Conservation (phyloP, 768 basidiomycete genomes). For the Aureoboletus auriporus region DNA sequence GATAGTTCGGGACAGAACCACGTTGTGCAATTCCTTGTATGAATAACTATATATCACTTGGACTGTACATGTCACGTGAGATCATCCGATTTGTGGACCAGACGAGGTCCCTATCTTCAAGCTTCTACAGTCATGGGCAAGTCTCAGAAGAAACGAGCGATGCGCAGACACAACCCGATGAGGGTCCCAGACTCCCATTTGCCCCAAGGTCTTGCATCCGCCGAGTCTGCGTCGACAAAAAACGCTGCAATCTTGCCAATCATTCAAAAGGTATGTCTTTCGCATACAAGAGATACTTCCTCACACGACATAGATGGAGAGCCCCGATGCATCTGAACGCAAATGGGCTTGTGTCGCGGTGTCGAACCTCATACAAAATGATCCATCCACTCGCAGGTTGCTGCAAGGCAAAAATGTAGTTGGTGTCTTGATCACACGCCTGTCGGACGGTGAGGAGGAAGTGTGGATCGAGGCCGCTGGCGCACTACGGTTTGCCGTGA, state of each 20-base stretch:
- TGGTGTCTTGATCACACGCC: constrained; percentile 77
- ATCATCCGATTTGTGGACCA: background rate
- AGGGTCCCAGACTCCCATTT: constrained; percentile 92
- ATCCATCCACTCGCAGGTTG: constrained; percentile 85
- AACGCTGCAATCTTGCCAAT: constrained; percentile 81
- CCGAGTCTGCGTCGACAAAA: constrained; percentile 69
- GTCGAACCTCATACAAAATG: constrained; percentile 93
- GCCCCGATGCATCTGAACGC: constrained; percentile 72
- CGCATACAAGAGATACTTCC: background rate
- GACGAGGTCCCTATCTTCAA: background rate
- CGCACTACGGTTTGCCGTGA: constrained; percentile 63
- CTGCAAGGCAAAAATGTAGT: constrained; percentile 91
- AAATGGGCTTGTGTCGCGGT: constrained; percentile 97
- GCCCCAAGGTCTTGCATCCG: constrained; percentile 74
- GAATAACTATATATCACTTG: too few species aligned
- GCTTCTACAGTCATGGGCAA: constrained; percentile 69
- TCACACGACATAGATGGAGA: constrained; percentile 55
- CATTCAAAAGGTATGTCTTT: constrained; percentile 70
- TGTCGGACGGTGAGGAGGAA: constrained; percentile 87
- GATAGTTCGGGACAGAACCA: background rate
- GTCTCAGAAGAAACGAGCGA: constrained; percentile 80
- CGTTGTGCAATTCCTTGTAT: too few species aligned
- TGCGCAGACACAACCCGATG: constrained; percentile 90
- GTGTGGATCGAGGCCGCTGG: constrained; percentile 89
- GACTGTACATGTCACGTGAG: background rate